Evolutionary conservation across 805 yeast genomes (phyloP).

Genomic region (Ogataea glucozyma): DNA sequence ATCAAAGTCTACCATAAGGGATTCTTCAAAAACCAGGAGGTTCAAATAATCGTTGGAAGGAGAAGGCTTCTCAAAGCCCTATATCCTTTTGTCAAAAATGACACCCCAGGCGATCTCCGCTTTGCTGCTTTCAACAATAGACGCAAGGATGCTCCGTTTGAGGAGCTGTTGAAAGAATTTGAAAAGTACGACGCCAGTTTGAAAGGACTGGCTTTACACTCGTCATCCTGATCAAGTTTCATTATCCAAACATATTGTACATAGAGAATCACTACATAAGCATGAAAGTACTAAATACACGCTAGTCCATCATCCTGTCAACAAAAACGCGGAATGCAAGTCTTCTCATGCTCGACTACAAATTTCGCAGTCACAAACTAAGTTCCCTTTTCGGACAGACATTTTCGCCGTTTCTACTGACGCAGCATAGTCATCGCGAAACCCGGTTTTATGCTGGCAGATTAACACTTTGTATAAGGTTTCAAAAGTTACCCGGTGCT

Average conservation of each 20-base stretch:
- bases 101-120: constrained; percentile 43
- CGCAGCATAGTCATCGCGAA: too few relatives aligned
- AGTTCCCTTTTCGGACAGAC: constrained; percentile 1
- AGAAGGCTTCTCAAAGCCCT: constrained; percentile 58
- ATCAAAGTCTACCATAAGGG: constrained; percentile 53
- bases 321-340: too few relatives aligned
- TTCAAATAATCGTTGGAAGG: constrained; percentile 61
- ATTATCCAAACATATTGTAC: not conserved
- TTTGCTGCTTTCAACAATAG: constrained; percentile 49
- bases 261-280: too few relatives aligned
- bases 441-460: constrained; percentile 4
- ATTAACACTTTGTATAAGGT: constrained; percentile 3
- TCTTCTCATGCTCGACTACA: not conserved
- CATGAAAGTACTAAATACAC: too few relatives aligned
- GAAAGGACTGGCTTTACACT: constrained; percentile 18
- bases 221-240: constrained; percentile 1
- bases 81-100: constrained; percentile 49
- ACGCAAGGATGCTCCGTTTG: constrained; percentile 46
- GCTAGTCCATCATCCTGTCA: too few relatives aligned
- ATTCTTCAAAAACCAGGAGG: constrained; percentile 40
- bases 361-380: constrained; percentile 16
- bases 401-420: too few relatives aligned
- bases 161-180: constrained; percentile 51
- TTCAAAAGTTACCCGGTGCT: constrained; percentile 3
- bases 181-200: constrained; percentile 45